Percentiles rank a stretch among this genome's conserved stretches.
Evolutionary conservation across 495 filamentous ascomycete genomes (phyloP).

Genomic region (Neurospora sp.): DNA sequence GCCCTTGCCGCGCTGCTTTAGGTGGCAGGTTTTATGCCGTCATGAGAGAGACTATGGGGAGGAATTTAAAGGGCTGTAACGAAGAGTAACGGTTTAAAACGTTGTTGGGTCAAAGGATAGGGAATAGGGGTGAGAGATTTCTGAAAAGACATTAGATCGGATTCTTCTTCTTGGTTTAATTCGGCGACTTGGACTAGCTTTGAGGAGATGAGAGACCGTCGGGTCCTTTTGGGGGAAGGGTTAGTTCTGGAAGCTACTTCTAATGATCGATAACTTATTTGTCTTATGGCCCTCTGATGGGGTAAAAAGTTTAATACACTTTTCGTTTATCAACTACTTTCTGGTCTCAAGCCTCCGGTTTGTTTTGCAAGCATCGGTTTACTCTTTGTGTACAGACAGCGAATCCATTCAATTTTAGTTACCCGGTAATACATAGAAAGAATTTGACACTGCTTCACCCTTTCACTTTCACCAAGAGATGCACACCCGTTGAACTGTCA

Average conservation of each 20-base stretch:
- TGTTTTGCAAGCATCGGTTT: too few relatives aligned
- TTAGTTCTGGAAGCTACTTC: not conserved
- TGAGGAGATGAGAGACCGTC: not conserved
- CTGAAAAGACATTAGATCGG: not conserved
- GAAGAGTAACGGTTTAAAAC: not conserved
- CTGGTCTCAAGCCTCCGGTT: too few relatives aligned
- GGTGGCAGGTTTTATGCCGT: not conserved
- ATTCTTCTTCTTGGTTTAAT: not conserved
- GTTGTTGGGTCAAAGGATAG: not conserved
- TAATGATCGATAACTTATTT: not conserved
- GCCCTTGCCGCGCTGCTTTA: slow-evolving; percentile 23
- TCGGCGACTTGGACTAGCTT: not conserved
- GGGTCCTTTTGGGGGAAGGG: not conserved
- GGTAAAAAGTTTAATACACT: not conserved
- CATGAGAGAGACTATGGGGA: not conserved
- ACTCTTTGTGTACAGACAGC: too few relatives aligned
- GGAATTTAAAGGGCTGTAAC: not conserved
- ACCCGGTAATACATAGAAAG: too few relatives aligned
- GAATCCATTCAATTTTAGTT: too few relatives aligned
- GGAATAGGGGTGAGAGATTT: not conserved
- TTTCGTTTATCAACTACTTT: not conserved
- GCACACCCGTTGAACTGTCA: not conserved
- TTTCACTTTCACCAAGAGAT: not conserved
- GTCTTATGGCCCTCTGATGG: not conserved
- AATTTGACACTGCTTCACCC: too few relatives aligned